Evolutionary conservation across 345 rosid species (phyloP).

Genomic region (Eutrema yunnanense): DNA sequence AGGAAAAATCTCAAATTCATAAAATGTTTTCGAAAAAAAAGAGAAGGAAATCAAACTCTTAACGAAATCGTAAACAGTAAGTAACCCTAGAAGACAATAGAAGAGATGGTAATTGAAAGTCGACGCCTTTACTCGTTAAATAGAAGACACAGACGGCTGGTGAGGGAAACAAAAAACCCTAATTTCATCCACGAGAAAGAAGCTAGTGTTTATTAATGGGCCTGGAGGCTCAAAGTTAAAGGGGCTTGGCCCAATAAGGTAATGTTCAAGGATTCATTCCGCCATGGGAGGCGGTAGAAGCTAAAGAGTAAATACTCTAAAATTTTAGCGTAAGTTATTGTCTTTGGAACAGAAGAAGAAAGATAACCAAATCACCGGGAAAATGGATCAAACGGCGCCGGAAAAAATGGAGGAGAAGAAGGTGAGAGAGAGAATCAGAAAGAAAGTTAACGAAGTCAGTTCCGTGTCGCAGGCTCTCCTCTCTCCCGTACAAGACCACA

Average conservation of each 20-base stretch:
- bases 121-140: background rate
- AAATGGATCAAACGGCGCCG: constrained; percentile 52
- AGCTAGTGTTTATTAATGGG: background rate
- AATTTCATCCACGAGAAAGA: background rate
- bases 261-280: background rate
- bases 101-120: background rate
- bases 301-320: background rate
- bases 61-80: background rate
- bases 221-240: background rate
- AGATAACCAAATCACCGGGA: constrained; percentile 5
- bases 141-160: constrained; percentile 7
- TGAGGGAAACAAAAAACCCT: background rate
- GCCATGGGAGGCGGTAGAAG: constrained; percentile 11
- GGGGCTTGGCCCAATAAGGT: constrained; percentile 5
- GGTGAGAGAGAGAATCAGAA: constrained; percentile 58
- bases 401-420: constrained; percentile 55
- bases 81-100: background rate
- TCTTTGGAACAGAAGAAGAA: background rate
- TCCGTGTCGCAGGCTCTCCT: constrained; percentile 65
- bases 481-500: constrained; percentile 70
- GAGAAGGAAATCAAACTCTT: background rate
- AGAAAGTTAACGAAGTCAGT: constrained; percentile 64
- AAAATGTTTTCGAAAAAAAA: background rate
- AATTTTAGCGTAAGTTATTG: background rate
- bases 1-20: no score